A percentile compares a stretch with the other conserved stretches of the same genome.
These are phyloP conservation scores for Monosporascus sp. DNA, from an alignment of 2,329 filamentous ascomycete genomes.

Conservation along the genomic window DNA sequence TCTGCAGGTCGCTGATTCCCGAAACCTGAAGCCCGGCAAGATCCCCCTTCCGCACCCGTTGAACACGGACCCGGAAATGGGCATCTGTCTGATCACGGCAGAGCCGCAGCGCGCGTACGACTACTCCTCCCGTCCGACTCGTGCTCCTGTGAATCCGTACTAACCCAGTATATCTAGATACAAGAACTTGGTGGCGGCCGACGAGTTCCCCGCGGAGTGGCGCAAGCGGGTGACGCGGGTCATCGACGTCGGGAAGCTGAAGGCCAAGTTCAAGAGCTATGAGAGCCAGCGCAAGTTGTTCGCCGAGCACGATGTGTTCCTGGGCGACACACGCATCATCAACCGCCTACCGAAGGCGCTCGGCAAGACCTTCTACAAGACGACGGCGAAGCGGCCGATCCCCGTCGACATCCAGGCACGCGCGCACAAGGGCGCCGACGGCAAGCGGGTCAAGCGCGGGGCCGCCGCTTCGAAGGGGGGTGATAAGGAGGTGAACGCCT, in stretches of 20 bases:
- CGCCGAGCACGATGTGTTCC: slow-evolving; percentile 84
- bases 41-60: slow-evolving; percentile 74
- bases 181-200: slow-evolving; percentile 78
- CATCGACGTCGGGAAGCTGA: slow-evolving; percentile 75
- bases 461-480: slow-evolving; percentile 7
- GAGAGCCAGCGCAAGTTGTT: slow-evolving; percentile 81
- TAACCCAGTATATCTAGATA: slow-evolving; percentile 50
- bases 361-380: slow-evolving; percentile 91
- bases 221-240: slow-evolving; percentile 67
- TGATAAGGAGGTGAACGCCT: slow-evolving; percentile 30
- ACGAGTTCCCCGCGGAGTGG: slow-evolving; percentile 63
- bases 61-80: slow-evolving; percentile 47
- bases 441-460: slow-evolving; percentile 51
- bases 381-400: slow-evolving; percentile 76
- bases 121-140: neutral
- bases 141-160: neutral
- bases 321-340: slow-evolving; percentile 84
- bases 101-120: slow-evolving; percentile 38
- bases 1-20: neutral
- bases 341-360: slow-evolving; percentile 69
- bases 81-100: slow-evolving; percentile 80
- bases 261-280: slow-evolving; percentile 79
- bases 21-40: slow-evolving; percentile 69
- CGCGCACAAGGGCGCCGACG: slow-evolving; percentile 51
- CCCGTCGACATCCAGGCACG: slow-evolving; percentile 67